phyloP scores from a whole-genome alignment of 2,329 filamentous ascomycete species.

The Cordyceps cicadae region DNA sequence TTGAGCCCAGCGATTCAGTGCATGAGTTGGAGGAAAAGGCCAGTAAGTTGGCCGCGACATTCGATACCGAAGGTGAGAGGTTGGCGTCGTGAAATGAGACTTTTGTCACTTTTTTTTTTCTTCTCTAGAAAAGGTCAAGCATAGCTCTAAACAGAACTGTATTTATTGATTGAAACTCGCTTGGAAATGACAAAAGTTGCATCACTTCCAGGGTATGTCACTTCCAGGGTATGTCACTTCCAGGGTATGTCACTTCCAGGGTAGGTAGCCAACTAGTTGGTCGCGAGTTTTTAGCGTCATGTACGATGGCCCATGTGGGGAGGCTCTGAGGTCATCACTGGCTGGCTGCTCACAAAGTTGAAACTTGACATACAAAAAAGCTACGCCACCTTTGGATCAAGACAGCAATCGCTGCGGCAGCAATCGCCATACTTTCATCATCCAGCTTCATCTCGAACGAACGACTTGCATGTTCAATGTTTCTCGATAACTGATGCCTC shows the following conservation, averaged over 20 bases:
- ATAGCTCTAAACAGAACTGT: too few species aligned
- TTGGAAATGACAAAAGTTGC: background rate
- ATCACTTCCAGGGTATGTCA: slow-evolving; percentile 1
- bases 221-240: slow-evolving; percentile 1
- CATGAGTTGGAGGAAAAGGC: background rate
- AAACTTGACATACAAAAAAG: slow-evolving; percentile 2
- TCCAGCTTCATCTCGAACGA: background rate
- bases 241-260: slow-evolving; percentile 6
- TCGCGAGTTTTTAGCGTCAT: too few species aligned
- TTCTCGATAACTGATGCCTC: background rate
- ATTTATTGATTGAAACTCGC: background rate
- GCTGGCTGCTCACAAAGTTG: slow-evolving; percentile 3
- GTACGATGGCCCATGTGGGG: too few species aligned
- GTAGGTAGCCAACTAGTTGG: too few species aligned
- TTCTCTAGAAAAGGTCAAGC: too few species aligned
- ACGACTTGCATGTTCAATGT: background rate
- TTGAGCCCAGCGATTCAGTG: background rate
- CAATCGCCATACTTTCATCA: background rate
- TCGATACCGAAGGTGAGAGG: background rate
- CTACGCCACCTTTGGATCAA: slow-evolving; percentile 2
- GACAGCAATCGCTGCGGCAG: background rate
- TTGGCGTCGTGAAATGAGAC: background rate
- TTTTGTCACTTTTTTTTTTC: too few species aligned
- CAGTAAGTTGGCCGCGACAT: background rate
- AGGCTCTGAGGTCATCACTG: slow-evolving; percentile 12